phyloP scores from a whole-genome alignment of 2,329 filamentous ascomycete species.

The Fusarium irregulare region DNA sequence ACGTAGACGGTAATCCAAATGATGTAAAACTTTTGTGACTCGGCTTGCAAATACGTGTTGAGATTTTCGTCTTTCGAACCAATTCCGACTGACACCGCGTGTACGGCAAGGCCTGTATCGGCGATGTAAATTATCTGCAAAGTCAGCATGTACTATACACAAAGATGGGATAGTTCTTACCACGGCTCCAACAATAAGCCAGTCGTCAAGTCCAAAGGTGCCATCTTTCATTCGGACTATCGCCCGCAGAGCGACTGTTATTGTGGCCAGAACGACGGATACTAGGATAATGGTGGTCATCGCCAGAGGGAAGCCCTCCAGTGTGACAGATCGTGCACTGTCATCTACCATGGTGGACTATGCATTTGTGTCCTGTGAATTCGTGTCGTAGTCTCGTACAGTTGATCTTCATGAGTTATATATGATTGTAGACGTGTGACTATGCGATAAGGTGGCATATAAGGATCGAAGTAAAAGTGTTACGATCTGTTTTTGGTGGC shows the following conservation, averaged over 20 bases:
- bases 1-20: slow-evolving; percentile 14
- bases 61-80: neutral
- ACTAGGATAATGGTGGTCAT: neutral
- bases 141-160: too few relatives aligned
- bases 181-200: neutral
- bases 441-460: neutral
- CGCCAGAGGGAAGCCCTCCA: neutral
- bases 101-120: neutral
- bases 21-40: slow-evolving; percentile 9
- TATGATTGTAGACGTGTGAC: neutral
- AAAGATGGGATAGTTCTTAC: neutral
- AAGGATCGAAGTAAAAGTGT: neutral
- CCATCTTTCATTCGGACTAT: neutral
- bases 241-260: neutral
- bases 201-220: neutral
- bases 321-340: neutral
- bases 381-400: neutral
- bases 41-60: neutral
- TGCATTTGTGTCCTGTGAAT: neutral
- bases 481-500: neutral
- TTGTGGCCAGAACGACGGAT: neutral
- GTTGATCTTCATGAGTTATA: neutral
- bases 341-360: neutral
- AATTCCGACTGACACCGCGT: neutral
- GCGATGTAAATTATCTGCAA: neutral